phyloP scores from a whole-genome alignment of 257 asterid genomes.

The Cinchona pubescens region DNA sequence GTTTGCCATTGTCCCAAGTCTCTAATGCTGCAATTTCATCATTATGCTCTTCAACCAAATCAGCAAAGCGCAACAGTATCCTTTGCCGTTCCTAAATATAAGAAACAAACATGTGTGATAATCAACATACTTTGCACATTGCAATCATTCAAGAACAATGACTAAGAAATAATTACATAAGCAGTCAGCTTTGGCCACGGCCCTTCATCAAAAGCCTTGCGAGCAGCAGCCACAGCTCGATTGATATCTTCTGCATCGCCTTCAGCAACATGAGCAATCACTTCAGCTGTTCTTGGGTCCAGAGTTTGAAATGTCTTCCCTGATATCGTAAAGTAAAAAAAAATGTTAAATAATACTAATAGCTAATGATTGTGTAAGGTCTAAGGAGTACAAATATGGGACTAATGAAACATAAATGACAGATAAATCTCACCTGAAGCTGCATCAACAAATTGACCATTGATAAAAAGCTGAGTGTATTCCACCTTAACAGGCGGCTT shows the following conservation, averaged over 20 bases:
- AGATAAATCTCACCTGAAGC: slow-evolving; percentile 61
- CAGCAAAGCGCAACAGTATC: slow-evolving; percentile 73
- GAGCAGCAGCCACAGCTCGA: slow-evolving; percentile 89
- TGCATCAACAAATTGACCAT: slow-evolving; percentile 83
- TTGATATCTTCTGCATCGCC: slow-evolving; percentile 83
- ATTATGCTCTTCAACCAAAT: slow-evolving; percentile 83
- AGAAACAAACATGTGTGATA: not conserved
- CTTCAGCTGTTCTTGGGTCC: slow-evolving; percentile 90
- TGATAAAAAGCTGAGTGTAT: slow-evolving; percentile 74
- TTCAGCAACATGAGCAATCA: slow-evolving; percentile 84
- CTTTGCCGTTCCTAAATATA: slow-evolving; percentile 72
- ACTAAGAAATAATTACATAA: slow-evolving; percentile 47
- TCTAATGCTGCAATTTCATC: slow-evolving; percentile 89
- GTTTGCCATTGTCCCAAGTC: slow-evolving; percentile 93
- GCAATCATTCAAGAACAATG: slow-evolving; percentile 1
- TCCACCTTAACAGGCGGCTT: slow-evolving; percentile 72
- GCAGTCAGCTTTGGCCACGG: slow-evolving; percentile 96
- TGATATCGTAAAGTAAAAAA: slow-evolving; percentile 23
- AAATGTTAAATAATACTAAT: not conserved
- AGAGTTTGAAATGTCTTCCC: slow-evolving; percentile 85
- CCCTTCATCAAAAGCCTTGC: slow-evolving; percentile 93
- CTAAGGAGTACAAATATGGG: not conserved
- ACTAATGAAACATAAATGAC: not conserved
- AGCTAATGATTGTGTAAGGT: not conserved
- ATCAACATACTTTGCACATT: not conserved